A percentile compares a stretch with the other conserved stretches of the same genome.
Conservation (phyloP, 805 yeast species). For the Saccharomycopsis selenospora region DNA sequence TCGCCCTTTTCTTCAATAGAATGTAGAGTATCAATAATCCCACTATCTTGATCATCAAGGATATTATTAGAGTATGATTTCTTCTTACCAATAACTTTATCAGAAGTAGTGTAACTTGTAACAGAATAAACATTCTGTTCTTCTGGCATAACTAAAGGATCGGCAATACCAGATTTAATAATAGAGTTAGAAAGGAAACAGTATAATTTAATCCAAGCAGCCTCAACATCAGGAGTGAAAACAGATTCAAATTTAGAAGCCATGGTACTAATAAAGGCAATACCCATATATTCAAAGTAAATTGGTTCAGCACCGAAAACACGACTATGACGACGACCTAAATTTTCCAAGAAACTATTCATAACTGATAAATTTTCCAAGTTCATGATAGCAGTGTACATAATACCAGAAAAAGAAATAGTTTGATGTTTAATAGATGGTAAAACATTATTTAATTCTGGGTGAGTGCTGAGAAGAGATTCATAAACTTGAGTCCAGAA, state of each 20-base stretch:
- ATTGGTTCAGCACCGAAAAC: slow-evolving; percentile 48
- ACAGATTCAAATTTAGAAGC: slow-evolving; percentile 37
- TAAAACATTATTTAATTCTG: slow-evolving; percentile 40
- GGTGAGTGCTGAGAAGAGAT: slow-evolving; percentile 39
- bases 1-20: slow-evolving; percentile 2
- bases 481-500: slow-evolving; percentile 51
- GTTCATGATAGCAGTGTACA: slow-evolving; percentile 45
- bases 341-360: slow-evolving; percentile 41
- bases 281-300: slow-evolving; percentile 53
- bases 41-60: slow-evolving; percentile 8
- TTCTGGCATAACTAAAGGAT: slow-evolving; percentile 4
- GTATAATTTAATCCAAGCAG: slow-evolving; percentile 26
- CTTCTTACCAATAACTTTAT: slow-evolving; percentile 2
- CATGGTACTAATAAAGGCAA: slow-evolving; percentile 48
- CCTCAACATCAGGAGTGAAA: slow-evolving; percentile 18
- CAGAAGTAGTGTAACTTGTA: background rate
- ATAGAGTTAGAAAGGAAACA: slow-evolving; percentile 25
- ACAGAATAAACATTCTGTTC: background rate
- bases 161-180: slow-evolving; percentile 7
- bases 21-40: background rate
- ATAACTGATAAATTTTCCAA: slow-evolving; percentile 42
- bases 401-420: slow-evolving; percentile 51
- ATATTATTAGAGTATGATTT: background rate
- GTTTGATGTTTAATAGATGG: slow-evolving; percentile 56
- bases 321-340: slow-evolving; percentile 49